Conservation (phyloP, 108 stramenopile species). For the Cyclotella kingstonii region DNA sequence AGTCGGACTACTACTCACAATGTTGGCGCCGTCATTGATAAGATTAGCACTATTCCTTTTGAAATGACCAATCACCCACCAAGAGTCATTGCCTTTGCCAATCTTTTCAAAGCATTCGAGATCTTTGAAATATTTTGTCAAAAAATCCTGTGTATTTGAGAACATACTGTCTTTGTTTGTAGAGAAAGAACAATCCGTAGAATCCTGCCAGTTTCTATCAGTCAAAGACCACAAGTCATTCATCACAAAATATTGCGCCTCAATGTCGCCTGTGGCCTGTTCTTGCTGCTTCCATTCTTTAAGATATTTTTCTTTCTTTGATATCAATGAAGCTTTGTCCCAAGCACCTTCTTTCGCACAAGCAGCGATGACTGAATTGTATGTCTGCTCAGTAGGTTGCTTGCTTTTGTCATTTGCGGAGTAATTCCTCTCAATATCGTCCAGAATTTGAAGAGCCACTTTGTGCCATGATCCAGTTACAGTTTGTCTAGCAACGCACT, state of each 20-base stretch:
- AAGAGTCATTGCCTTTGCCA: constrained; percentile 44
- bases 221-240: not conserved
- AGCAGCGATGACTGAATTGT: constrained; percentile 31
- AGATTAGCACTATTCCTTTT: not conserved
- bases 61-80: constrained; percentile 45
- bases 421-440: constrained; percentile 12
- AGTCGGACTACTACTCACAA: not conserved
- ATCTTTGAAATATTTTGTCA: constrained; percentile 30
- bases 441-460: constrained; percentile 30
- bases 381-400: constrained; percentile 18
- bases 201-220: too few relatives aligned
- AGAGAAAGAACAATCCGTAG: too few relatives aligned
- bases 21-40: not conserved
- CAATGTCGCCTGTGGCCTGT: not conserved
- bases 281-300: too few relatives aligned
- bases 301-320: constrained; percentile 1
- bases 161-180: too few relatives aligned
- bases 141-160: not conserved
- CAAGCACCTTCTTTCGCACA: constrained; percentile 37
- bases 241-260: not conserved
- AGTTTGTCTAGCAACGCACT: not conserved
- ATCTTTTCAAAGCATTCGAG: constrained; percentile 26
- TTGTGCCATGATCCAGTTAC: constrained; percentile 14
- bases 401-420: not conserved
- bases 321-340: constrained; percentile 25